Percentiles rank a stretch among this genome's conserved stretches.
Evolutionary conservation across 331 rosid genomes (phyloP).

Genomic region (Acacia pycnantha): DNA sequence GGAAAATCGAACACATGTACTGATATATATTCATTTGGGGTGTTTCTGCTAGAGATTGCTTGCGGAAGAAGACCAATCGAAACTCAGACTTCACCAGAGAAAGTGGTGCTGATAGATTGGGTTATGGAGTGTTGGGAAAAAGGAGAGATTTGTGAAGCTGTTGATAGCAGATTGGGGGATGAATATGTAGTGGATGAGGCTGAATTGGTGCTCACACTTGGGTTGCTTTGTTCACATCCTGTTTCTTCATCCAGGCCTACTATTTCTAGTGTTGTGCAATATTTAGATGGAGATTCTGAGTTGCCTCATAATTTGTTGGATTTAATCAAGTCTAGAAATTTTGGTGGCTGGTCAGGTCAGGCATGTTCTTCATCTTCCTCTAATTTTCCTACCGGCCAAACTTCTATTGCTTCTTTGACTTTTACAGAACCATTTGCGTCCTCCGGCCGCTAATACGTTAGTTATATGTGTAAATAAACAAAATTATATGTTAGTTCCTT

Average conservation of each 20-base stretch:
- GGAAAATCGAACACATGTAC: background rate
- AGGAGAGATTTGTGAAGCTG: background rate
- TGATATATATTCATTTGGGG: background rate
- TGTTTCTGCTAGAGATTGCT: background rate
- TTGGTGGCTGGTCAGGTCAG: background rate
- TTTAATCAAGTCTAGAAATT: background rate
- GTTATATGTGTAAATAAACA: background rate
- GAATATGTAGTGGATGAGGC: background rate
- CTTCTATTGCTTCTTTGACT: background rate
- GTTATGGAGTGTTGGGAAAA: background rate
- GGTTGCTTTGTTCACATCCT: background rate
- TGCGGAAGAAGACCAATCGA: background rate
- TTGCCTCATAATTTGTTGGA: background rate
- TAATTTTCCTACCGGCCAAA: background rate
- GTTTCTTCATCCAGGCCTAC: background rate
- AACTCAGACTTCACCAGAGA: background rate
- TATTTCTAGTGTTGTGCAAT: background rate
- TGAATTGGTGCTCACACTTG: background rate
- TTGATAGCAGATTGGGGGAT: background rate
- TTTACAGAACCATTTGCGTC: background rate
- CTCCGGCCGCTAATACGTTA: background rate
- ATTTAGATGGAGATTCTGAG: background rate
- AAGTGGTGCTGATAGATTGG: background rate
- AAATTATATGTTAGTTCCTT: background rate
- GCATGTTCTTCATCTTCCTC: background rate